Conservation (phyloP, 2,329 filamentous ascomycete genomes). For the Colletotrichum tanaceti region DNA sequence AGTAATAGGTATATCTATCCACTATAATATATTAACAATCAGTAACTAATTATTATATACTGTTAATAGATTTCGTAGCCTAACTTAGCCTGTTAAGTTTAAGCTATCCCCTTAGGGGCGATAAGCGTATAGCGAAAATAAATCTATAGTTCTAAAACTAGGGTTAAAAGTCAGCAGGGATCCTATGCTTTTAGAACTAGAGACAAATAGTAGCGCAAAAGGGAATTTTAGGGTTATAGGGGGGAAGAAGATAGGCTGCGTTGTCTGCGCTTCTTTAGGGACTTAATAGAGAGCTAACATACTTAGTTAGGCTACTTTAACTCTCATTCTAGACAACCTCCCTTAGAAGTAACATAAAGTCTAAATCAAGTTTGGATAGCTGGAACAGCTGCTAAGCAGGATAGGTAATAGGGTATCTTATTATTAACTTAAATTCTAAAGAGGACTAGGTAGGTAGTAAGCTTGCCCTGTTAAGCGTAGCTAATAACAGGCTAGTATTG, state of each 20-base stretch:
- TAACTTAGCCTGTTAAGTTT: too few relatives aligned
- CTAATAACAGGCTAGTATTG: background rate
- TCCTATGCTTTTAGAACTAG: too few relatives aligned
- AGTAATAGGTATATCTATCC: background rate
- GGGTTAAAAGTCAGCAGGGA: too few relatives aligned
- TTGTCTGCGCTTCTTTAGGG: too few relatives aligned
- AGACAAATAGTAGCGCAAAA: too few relatives aligned
- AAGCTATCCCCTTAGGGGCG: background rate
- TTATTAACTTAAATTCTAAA: slow-evolving; percentile 9
- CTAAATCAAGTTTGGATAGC: background rate
- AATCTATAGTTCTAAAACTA: background rate
- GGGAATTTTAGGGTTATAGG: background rate
- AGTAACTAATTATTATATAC: slow-evolving; percentile 1
- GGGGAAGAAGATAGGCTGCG: too few relatives aligned
- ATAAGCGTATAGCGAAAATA: background rate
- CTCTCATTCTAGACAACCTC: background rate
- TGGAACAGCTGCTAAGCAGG: background rate
- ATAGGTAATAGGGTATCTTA: background rate
- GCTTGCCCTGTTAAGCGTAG: background rate
- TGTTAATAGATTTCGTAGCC: background rate
- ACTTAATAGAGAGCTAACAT: background rate
- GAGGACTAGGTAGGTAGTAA: background rate
- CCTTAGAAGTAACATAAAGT: background rate
- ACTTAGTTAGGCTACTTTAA: background rate
- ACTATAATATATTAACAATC: background rate